Percentiles rank a stretch among this genome's conserved stretches.
Evolutionary conservation across 305 asterid genomes (phyloP).

Genomic region (Fraxinus ornus): DNA sequence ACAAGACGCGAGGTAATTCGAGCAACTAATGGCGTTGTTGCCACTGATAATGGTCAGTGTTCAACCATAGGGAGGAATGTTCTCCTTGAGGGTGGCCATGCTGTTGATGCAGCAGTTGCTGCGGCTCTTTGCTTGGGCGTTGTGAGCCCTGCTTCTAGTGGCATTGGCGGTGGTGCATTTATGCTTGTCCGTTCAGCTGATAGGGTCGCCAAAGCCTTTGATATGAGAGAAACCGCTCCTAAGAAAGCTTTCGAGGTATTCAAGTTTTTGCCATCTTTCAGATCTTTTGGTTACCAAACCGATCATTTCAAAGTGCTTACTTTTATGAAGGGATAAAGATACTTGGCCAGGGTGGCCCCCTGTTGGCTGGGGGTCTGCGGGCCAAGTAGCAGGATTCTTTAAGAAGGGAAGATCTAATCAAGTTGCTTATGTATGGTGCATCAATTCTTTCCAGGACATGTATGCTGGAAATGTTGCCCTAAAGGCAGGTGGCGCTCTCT

Average conservation of each 20-base stretch:
- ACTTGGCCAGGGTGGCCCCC: background rate
- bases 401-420: background rate
- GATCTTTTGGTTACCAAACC: background rate
- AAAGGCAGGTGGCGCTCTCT: conserved; percentile 55
- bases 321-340: background rate
- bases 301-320: background rate
- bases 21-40: conserved; percentile 50
- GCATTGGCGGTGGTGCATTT: conserved; percentile 82
- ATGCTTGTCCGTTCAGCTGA: conserved; percentile 50
- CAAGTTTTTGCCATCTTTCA: background rate
- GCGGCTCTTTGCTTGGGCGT: conserved; percentile 77
- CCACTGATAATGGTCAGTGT: conserved; percentile 62
- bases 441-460: conserved; percentile 45
- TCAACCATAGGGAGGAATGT: conserved; percentile 58
- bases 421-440: background rate
- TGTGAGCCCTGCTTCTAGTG: conserved; percentile 72
- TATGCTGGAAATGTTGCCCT: conserved; percentile 37
- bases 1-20: conserved; percentile 27
- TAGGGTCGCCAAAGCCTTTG: conserved; percentile 48
- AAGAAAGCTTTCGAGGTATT: conserved; percentile 47
- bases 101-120: conserved; percentile 79
- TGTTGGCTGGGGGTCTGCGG: background rate
- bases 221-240: conserved; percentile 80
- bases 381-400: background rate
- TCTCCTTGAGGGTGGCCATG: conserved; percentile 66